phyloP scores from a whole-genome alignment of 2,329 filamentous ascomycete species.

The Botrytis fragariae region DNA sequence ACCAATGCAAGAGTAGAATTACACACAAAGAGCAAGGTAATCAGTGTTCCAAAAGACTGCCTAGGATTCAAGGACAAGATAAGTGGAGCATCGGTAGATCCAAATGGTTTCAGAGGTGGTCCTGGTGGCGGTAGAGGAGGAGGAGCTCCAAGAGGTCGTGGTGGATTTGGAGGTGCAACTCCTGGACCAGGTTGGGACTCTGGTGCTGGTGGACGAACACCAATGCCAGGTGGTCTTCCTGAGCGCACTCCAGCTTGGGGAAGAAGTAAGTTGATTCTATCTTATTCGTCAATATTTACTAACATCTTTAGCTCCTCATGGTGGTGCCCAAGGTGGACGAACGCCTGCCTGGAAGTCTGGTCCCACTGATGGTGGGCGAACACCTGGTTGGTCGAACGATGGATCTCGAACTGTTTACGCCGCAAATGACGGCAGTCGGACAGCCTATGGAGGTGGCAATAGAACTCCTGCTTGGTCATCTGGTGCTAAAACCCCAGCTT shows the following conservation, averaged over 20 bases:
- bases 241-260: conserved; percentile 79
- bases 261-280: conserved; percentile 53
- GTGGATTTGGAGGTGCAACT: conserved; percentile 47
- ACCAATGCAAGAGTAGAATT: conserved; percentile 84
- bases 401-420: conserved; percentile 67
- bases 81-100: conserved; percentile 75
- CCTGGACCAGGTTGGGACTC: conserved; percentile 53
- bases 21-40: conserved; percentile 89
- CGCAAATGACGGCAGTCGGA: conserved; percentile 61
- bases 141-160: conserved; percentile 38
- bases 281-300: conserved; percentile 8
- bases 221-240: conserved; percentile 55
- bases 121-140: conserved; percentile 45
- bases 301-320: conserved; percentile 48
- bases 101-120: conserved; percentile 43
- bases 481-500: conserved; percentile 68
- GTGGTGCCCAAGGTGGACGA: conserved; percentile 51
- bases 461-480: conserved; percentile 78
- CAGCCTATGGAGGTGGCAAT: conserved; percentile 69
- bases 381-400: conserved; percentile 65
- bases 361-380: conserved; percentile 51
- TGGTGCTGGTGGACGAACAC: conserved; percentile 60
- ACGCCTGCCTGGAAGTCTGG: conserved; percentile 66
- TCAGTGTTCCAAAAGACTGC: conserved; percentile 77
- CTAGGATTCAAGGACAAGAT: conserved; percentile 83